Evolutionary conservation across 495 filamentous ascomycete species (phyloP).

Genomic region (Annulohypoxylon stygium): DNA sequence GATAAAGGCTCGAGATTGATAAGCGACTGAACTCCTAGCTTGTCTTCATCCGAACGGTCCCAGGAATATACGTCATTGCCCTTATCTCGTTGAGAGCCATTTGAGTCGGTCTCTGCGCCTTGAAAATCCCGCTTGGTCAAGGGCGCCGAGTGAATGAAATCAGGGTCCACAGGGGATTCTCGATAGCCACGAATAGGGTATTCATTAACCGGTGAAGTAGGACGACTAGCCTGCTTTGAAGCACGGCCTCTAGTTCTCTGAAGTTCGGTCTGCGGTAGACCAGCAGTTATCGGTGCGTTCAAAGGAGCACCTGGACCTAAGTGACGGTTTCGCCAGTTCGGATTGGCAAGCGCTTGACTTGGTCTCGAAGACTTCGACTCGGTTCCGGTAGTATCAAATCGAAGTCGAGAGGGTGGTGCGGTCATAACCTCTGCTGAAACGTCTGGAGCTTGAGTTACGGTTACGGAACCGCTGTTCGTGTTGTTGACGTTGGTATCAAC

Average conservation of each 20-base stretch:
- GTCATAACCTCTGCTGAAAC: not conserved
- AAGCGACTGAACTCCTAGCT: not conserved
- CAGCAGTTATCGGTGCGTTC: constrained; percentile 16
- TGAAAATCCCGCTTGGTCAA: constrained; percentile 24
- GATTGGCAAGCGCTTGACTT: constrained; percentile 30
- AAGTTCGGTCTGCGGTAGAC: constrained; percentile 16
- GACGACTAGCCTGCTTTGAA: constrained; percentile 11
- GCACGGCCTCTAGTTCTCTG: not conserved
- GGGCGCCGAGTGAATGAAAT: constrained; percentile 40
- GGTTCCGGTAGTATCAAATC: not conserved
- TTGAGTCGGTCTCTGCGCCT: not conserved
- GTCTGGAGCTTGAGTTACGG: not conserved
- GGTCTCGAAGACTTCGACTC: not conserved
- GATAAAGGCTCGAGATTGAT: constrained; percentile 6
- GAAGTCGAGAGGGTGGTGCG: constrained; percentile 11
- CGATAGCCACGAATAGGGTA: constrained; percentile 15
- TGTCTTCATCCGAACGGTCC: no score
- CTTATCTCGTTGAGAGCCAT: not conserved
- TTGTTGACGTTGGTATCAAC: constrained; percentile 13
- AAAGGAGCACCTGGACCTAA: not conserved
- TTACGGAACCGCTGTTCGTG: not conserved
- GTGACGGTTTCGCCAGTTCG: constrained; percentile 36
- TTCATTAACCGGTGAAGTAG: not conserved
- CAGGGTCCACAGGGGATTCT: constrained; percentile 29
- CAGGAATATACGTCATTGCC: not conserved